Percentiles rank a stretch among this genome's conserved stretches.
phyloP scores from a whole-genome alignment of 2,329 filamentous ascomycete species.

The Fusarium sp. region DNA sequence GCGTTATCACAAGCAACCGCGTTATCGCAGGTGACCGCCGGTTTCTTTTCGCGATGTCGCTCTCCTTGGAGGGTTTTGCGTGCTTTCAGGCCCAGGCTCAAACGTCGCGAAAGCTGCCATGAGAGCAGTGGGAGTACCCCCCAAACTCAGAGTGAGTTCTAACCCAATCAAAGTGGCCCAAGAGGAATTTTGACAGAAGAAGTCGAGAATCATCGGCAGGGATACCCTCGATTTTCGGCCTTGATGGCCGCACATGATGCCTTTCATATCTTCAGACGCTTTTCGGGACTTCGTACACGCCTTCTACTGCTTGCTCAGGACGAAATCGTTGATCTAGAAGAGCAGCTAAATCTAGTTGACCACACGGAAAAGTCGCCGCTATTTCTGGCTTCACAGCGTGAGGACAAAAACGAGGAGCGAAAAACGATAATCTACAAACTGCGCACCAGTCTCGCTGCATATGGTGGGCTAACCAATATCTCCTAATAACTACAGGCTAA shows the following conservation, averaged over 20 bases:
- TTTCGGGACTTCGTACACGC: background rate
- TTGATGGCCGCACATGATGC: background rate
- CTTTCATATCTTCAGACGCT: background rate
- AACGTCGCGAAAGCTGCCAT: background rate
- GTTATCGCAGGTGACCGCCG: background rate
- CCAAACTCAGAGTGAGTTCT: background rate
- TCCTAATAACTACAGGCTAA: too few species aligned
- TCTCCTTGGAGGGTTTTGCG: background rate
- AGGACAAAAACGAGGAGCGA: background rate
- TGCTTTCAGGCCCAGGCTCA: background rate
- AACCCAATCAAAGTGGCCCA: background rate
- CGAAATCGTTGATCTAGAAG: background rate
- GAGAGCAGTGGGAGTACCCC: background rate
- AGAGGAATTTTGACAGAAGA: background rate
- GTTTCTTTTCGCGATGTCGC: background rate
- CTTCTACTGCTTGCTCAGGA: background rate
- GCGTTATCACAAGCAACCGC: background rate
- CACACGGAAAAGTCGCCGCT: background rate
- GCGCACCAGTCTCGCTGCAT: background rate
- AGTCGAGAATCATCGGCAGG: background rate
- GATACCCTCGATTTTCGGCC: background rate
- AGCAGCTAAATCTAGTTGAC: background rate
- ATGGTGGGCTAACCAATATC: background rate
- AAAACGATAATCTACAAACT: background rate
- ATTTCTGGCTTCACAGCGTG: background rate